Conservation (phyloP, 2,329 filamentous ascomycete genomes). For the Fusarium sp. region DNA sequence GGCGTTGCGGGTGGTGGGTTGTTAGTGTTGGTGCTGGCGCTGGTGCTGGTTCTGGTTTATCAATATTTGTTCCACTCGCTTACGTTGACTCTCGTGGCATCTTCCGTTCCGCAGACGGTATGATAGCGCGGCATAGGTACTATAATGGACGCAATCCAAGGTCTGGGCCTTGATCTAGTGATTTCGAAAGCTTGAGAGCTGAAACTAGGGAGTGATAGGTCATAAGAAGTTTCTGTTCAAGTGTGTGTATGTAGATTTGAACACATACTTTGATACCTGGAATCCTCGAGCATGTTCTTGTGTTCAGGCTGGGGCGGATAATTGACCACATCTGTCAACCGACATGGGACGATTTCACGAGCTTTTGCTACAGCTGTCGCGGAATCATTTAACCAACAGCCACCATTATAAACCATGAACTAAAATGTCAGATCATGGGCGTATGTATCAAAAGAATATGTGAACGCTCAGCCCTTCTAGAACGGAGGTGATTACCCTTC, state of each 20-base stretch:
- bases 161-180: conserved; percentile 35
- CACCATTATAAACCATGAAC: background rate
- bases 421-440: conserved; percentile 18
- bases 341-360: conserved; percentile 25
- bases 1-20: background rate
- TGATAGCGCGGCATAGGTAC: background rate
- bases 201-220: conserved; percentile 26
- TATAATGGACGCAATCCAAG: conserved; percentile 12
- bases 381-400: background rate
- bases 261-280: no score
- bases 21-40: background rate
- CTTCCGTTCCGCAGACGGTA: conserved; percentile 27
- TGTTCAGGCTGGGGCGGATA: background rate
- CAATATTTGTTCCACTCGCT: conserved; percentile 25
- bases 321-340: conserved; percentile 22
- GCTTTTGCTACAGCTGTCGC: background rate
- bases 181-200: conserved; percentile 21
- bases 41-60: background rate
- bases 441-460: background rate
- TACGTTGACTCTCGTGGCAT: conserved; percentile 32
- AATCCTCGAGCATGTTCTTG: background rate
- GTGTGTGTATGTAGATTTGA: no score
- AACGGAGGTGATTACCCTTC: conserved; percentile 39
- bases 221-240: background rate
- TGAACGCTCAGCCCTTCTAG: conserved; percentile 29